phyloP scores from a whole-genome alignment of 257 asterid species.

The Striga asiatica region DNA sequence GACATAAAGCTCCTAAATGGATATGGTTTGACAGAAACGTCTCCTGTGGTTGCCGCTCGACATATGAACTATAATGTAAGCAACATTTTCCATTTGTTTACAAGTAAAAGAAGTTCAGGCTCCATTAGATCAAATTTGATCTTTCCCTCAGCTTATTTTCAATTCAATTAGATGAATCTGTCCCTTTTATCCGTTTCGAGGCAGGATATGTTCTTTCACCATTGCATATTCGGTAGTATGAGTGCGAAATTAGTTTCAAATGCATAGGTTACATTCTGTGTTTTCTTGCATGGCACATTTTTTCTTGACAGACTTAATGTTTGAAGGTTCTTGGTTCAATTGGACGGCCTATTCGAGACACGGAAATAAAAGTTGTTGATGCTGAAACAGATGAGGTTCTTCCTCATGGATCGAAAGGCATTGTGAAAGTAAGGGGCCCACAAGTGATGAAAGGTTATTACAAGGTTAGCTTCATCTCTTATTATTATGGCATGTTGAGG shows the following conservation, averaged over 20 bases:
- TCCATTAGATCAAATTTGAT: no score
- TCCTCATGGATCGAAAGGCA: conserved; percentile 10
- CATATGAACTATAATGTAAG: conserved; percentile 57
- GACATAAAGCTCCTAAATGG: conserved; percentile 79
- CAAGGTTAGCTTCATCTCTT: neutral
- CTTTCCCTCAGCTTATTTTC: neutral
- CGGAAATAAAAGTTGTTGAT: neutral
- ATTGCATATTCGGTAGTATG: conserved; percentile 2
- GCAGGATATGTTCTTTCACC: neutral
- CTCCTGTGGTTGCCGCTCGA: conserved; percentile 93
- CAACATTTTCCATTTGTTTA: neutral
- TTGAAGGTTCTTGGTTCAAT: conserved; percentile 84
- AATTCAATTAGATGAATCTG: neutral
- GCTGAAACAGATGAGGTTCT: neutral
- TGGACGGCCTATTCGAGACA: conserved; percentile 62
- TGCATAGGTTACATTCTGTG: no score
- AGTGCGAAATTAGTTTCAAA: neutral
- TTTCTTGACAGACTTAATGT: conserved; percentile 21
- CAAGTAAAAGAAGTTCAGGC: neutral
- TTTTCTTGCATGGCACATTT: conserved; percentile 13
- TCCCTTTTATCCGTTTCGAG: neutral
- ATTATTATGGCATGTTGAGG: neutral
- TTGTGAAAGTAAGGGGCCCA: conserved; percentile 80
- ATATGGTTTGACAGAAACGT: conserved; percentile 85
- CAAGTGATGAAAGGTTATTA: conserved; percentile 52